Conservation (phyloP, 2,329 filamentous ascomycete species). For the Fusarium xyrophilum region DNA sequence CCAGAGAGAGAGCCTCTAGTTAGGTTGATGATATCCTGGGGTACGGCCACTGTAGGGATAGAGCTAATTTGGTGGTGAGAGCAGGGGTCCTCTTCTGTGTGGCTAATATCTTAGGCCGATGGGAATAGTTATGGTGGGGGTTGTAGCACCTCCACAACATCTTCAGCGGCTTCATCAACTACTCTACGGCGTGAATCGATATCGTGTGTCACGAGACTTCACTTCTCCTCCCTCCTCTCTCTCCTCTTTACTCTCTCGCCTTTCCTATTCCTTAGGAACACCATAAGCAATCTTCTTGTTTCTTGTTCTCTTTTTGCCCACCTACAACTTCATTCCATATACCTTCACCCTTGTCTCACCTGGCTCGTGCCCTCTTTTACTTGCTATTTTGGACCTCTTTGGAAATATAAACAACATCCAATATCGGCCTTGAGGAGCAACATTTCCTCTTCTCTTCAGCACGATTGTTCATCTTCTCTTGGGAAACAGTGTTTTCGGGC, state of each 20-base stretch:
- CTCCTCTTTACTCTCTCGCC: background rate
- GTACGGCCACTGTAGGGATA: slow-evolving; percentile 8
- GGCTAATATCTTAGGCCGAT: slow-evolving; percentile 33
- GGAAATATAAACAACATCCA: slow-evolving; percentile 11
- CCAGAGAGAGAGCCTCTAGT: slow-evolving; percentile 4
- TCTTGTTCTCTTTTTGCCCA: slow-evolving; percentile 1
- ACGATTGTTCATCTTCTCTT: background rate
- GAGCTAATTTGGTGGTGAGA: slow-evolving; percentile 19
- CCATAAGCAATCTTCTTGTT: background rate
- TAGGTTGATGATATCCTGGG: slow-evolving; percentile 10
- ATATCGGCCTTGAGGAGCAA: background rate
- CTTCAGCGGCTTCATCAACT: slow-evolving; percentile 22
- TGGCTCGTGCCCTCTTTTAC: slow-evolving; percentile 24
- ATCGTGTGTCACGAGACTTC: slow-evolving; percentile 6
- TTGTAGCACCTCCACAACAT: slow-evolving; percentile 6
- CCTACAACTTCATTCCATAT: background rate
- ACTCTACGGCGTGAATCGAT: slow-evolving; percentile 12
- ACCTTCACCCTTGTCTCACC: slow-evolving; percentile 4
- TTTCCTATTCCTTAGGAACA: background rate
- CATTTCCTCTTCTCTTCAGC: background rate
- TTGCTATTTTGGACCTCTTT: slow-evolving; percentile 9
- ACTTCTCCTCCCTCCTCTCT: background rate
- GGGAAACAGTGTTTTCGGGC: slow-evolving; percentile 7
- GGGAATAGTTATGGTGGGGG: slow-evolving; percentile 15
- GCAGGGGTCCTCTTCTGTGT: slow-evolving; percentile 20